These are phyloP conservation scores for Colletotrichum tabaci DNA, from an alignment of 2,329 filamentous ascomycete genomes.

Conservation along the genomic window DNA sequence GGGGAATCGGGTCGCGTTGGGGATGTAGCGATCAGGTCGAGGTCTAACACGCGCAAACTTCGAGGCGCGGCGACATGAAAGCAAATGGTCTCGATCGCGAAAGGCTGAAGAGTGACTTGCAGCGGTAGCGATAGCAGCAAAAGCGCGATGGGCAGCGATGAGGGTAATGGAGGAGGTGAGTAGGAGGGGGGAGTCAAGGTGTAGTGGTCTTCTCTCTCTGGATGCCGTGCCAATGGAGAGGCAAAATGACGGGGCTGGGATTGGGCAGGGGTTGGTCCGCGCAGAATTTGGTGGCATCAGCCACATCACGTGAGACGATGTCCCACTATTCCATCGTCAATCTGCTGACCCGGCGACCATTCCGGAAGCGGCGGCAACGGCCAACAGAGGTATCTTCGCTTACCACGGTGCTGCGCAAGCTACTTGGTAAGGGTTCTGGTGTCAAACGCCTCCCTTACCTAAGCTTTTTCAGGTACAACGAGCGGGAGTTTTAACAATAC, in stretches of 20 bases:
- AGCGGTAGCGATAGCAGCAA: conserved; percentile 40
- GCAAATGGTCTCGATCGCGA: conserved; percentile 38
- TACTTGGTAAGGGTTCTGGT: conserved; percentile 16
- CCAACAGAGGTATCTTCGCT: background rate
- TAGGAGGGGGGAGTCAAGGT: conserved; percentile 42
- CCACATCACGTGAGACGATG: conserved; percentile 40
- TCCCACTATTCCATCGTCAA: conserved; percentile 26
- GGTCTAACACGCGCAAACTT: conserved; percentile 37
- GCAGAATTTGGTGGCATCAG: conserved; percentile 39
- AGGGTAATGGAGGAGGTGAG: conserved; percentile 41
- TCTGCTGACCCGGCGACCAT: conserved; percentile 39
- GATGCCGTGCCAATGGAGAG: conserved; percentile 35
- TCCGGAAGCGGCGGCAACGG: conserved; percentile 24
- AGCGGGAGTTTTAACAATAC: conserved; percentile 6
- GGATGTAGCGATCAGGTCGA: conserved; percentile 27
- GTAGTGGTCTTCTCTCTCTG: conserved; percentile 41
- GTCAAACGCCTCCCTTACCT: conserved; percentile 7
- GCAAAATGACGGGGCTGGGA: conserved; percentile 45
- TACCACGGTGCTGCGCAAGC: background rate
- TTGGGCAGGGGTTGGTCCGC: conserved; percentile 38
- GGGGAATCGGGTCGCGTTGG: conserved; percentile 41
- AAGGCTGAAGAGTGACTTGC: conserved; percentile 30
- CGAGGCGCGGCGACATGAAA: conserved; percentile 41
- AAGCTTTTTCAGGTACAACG: conserved; percentile 17
- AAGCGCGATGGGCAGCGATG: conserved; percentile 42